A percentile compares a stretch with the other conserved stretches of the same genome.
Evolutionary conservation across 305 asterid genomes (phyloP).

Genomic region (Euphrasia arctica): DNA sequence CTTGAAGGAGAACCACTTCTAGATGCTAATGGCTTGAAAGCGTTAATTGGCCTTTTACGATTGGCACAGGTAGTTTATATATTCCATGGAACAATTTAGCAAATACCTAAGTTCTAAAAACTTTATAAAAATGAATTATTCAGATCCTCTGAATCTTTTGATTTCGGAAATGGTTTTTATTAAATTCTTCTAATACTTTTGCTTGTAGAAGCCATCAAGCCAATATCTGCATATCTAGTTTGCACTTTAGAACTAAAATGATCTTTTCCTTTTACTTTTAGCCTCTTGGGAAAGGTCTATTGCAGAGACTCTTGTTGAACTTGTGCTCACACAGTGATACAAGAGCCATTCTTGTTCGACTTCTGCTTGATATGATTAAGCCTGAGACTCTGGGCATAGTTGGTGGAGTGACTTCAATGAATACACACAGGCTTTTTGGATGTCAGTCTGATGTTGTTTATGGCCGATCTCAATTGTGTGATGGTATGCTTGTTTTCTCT

Average conservation of each 20-base stretch:
- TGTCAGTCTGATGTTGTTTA: conserved; percentile 94
- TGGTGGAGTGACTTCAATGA: conserved; percentile 57
- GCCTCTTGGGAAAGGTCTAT: conserved; percentile 99
- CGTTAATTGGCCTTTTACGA: conserved; percentile 84
- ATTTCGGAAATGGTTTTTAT: neutral
- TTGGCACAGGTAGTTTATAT: conserved; percentile 72
- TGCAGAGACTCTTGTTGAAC: conserved; percentile 94
- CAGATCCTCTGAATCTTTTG: conserved; percentile 10
- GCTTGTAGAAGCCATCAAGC: neutral
- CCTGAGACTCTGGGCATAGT: conserved; percentile 61
- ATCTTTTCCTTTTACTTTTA: conserved; percentile 34
- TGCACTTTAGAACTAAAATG: conserved; percentile 22
- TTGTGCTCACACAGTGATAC: conserved; percentile 90
- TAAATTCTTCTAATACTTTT: conserved; percentile 2
- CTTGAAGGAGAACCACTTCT: conserved; percentile 97
- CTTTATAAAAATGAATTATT: conserved; percentile 9
- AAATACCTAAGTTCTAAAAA: conserved; percentile 10
- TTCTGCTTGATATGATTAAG: conserved; percentile 84
- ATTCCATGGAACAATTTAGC: conserved; percentile 12
- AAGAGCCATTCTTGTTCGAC: conserved; percentile 72
- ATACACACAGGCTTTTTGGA: conserved; percentile 88
- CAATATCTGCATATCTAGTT: conserved; percentile 4
- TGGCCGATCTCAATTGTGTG: conserved; percentile 88
- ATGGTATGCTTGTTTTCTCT: conserved; percentile 46
- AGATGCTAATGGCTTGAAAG: conserved; percentile 89